Base-by-base conservation (phyloP, 78 protist genomes). In the Creolimax fragrantissima region DNA sequence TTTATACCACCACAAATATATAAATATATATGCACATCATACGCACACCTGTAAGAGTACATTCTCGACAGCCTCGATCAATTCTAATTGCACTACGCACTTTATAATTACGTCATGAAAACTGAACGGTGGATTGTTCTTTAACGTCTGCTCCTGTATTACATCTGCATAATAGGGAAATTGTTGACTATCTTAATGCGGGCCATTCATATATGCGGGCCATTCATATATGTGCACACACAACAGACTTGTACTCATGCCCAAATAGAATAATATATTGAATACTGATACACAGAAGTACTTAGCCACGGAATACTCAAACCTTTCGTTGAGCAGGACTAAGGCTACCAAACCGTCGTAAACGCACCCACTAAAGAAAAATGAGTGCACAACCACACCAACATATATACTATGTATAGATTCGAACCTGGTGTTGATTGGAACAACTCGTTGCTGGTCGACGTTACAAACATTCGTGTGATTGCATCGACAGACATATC, bases 51-150 rank as follows among this genome's bases (percentile, higher is more conserved):
- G 45, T 45, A 58, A 58, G 74, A 58, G 74, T 24, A 58, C 74
- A 58, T 58, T 58, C 81, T 91, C 44, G 45, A 91, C 90, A 2
- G 90, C 81, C 90, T 84, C 85, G 3, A 91, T 91, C 44, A 91
- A 45, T 43, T 91, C 90, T 4, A 91, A 89, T 44, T 84, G 90
- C 4, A 85, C 89, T 17, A 91, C 93, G 17, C 93, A 85, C 45
- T 45, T 43, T 84, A 91, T 91, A 47, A 91, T 83, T 45, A 91
- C 83, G 42, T 41, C 3, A 4, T 42, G 39, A 35, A 91, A 91
- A n/a, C 3, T 5, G 81, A 3, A n/a, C 35, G 86, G 86, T 41
- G 86, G 86, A 24, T 17, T 58, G 74, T 58, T 58, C 1, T 58
- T 58, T 17, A 58, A 24, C 39, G 74, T 58, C 74, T 58, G 74